Evolutionary conservation across 139 green algal species (phyloP).

Genomic region (Picochlorum costavermella): DNA sequence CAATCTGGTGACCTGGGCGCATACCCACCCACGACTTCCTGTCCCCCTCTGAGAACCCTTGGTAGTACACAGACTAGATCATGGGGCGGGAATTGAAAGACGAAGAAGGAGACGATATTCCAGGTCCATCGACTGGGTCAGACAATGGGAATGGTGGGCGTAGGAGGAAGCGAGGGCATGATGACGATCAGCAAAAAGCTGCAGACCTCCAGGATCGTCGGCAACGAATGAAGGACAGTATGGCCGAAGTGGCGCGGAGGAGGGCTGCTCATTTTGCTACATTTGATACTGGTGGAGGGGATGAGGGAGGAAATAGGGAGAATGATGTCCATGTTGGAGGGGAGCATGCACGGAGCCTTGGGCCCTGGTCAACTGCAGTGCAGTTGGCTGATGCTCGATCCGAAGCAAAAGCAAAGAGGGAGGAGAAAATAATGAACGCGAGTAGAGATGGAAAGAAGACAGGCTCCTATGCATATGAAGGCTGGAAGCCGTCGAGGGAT

Average conservation of each 20-base stretch:
- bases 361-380: conserved; percentile 48
- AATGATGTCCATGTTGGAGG: conserved; percentile 35
- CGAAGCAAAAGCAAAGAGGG: conserved; percentile 32
- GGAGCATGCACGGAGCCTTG: conserved; percentile 45
- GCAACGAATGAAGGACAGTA: not conserved
- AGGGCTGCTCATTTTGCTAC: conserved; percentile 56
- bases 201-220: not conserved
- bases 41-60: no score
- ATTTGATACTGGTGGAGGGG: conserved; percentile 24
- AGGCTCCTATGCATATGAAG: not conserved
- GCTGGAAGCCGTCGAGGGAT: conserved; percentile 40
- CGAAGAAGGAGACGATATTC: not conserved
- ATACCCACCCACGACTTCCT: no score
- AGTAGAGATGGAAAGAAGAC: not conserved
- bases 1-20: no score
- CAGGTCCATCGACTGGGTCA: not conserved
- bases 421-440: conserved; percentile 30
- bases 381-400: conserved; percentile 50
- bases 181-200: no score
- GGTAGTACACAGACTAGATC: no score
- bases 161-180: no score
- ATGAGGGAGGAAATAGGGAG: conserved; percentile 9
- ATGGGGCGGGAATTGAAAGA: no score
- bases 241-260: not conserved
- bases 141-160: no score